Evolutionary conservation across 2,329 filamentous ascomycete species (phyloP).

Genomic region (Aspergillus sp.): DNA sequence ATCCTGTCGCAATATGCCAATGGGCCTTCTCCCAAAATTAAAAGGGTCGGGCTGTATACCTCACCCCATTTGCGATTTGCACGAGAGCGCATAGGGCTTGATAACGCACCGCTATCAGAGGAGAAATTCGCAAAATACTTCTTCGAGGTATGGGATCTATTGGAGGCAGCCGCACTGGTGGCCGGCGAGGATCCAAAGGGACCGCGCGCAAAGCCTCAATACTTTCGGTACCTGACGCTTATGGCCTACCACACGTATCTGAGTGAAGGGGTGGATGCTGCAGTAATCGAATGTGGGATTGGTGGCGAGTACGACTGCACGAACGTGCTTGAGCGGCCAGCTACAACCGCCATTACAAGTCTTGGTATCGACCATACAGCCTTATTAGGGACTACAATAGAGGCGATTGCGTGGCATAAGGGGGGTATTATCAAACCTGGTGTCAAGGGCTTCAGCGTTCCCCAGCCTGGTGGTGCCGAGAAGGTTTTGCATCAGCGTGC

Average conservation of each 20-base stretch:
- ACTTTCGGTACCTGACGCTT: slow-evolving; percentile 85
- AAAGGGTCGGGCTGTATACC: slow-evolving; percentile 69
- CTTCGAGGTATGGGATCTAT: slow-evolving; percentile 71
- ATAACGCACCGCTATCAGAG: slow-evolving; percentile 62
- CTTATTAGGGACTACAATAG: slow-evolving; percentile 69
- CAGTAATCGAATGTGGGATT: slow-evolving; percentile 87
- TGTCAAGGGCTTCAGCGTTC: slow-evolving; percentile 55
- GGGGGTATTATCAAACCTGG: slow-evolving; percentile 72
- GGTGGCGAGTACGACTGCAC: slow-evolving; percentile 91
- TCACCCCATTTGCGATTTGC: slow-evolving; percentile 79
- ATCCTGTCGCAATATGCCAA: slow-evolving; percentile 59
- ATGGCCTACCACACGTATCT: slow-evolving; percentile 81
- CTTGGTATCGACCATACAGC: slow-evolving; percentile 78
- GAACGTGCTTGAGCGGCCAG: slow-evolving; percentile 67
- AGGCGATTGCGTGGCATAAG: slow-evolving; percentile 87
- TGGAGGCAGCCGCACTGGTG: slow-evolving; percentile 47
- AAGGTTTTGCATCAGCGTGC: slow-evolving; percentile 50
- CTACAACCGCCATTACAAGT: slow-evolving; percentile 65
- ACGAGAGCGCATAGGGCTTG: slow-evolving; percentile 74
- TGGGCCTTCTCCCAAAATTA: slow-evolving; percentile 25
- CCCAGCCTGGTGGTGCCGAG: slow-evolving; percentile 48
- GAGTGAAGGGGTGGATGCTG: slow-evolving; percentile 63
- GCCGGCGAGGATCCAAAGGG: slow-evolving; percentile 46
- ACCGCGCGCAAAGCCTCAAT: slow-evolving; percentile 66
- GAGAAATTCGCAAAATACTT: slow-evolving; percentile 67